A percentile compares a stretch with the other conserved stretches of the same genome.
These are phyloP conservation scores for Phytopythium litorale DNA, from an alignment of 352 stramenopile species.

Conservation along the genomic window DNA sequence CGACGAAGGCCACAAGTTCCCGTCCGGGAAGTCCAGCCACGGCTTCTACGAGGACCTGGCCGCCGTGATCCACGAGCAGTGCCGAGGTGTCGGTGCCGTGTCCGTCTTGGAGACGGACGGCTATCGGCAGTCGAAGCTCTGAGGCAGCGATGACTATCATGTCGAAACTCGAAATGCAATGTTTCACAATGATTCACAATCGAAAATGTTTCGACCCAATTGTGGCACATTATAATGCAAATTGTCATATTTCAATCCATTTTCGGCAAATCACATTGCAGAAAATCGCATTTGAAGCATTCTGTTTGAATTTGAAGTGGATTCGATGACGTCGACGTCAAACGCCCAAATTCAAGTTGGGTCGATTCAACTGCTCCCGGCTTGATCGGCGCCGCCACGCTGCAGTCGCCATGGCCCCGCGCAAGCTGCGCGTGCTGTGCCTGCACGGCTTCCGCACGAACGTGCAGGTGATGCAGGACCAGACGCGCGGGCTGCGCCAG, in stretches of 20 bases:
- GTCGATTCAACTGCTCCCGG: no score
- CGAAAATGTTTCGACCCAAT: no score
- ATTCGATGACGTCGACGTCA: no score
- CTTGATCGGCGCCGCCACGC: no score
- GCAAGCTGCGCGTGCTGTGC: conserved; percentile 37
- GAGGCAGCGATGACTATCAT: neutral
- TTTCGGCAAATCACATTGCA: no score
- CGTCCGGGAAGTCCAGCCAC: conserved; percentile 21
- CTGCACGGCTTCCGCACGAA: conserved; percentile 56
- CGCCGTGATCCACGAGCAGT: conserved; percentile 19
- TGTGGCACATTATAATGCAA: no score
- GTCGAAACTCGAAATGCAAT: no score
- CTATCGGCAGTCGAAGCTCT: neutral
- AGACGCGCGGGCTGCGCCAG: conserved; percentile 11
- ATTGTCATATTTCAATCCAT: no score
- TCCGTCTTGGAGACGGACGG: neutral
- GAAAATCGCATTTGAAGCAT: no score
- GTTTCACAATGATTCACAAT: no score
- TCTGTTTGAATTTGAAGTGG: no score
- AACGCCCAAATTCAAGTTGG: no score
- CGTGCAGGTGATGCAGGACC: conserved; percentile 40
- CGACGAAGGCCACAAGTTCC: conserved; percentile 33
- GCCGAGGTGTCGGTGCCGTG: neutral
- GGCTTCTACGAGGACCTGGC: conserved; percentile 22
- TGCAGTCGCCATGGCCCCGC: conserved; percentile 3